A percentile compares a stretch with the other conserved stretches of the same genome.
Conservation (phyloP, 2,329 filamentous ascomycete genomes). For the Cladosporium colombiae region DNA sequence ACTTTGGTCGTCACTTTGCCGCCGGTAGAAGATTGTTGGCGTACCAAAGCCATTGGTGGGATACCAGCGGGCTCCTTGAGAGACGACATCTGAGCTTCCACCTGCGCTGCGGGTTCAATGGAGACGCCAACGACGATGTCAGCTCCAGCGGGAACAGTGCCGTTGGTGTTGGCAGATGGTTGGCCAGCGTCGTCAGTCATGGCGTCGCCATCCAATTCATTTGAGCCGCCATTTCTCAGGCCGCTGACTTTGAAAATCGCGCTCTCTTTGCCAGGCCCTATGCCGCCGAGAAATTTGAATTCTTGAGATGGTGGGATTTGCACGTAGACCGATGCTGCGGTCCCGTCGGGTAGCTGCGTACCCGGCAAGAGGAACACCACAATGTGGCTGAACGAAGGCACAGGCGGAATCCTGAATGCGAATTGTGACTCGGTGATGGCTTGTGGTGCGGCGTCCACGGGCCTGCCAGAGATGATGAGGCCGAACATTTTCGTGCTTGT, state of each 20-base stretch:
- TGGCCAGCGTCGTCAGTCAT: slow-evolving; percentile 45
- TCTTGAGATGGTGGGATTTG: slow-evolving; percentile 62
- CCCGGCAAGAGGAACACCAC: slow-evolving; percentile 87
- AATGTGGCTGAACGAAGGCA: slow-evolving; percentile 67
- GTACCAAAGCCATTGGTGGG: slow-evolving; percentile 39
- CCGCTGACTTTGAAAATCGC: slow-evolving; percentile 79
- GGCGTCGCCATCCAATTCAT: slow-evolving; percentile 53
- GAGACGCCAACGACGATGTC: slow-evolving; percentile 78
- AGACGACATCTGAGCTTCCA: slow-evolving; percentile 67
- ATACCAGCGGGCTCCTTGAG: slow-evolving; percentile 46
- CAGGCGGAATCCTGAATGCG: slow-evolving; percentile 64
- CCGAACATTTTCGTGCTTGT: slow-evolving; percentile 55
- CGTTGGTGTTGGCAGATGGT: slow-evolving; percentile 24
- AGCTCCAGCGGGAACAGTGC: slow-evolving; percentile 29
- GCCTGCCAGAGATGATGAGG: slow-evolving; percentile 61
- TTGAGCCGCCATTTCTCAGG: slow-evolving; percentile 40
- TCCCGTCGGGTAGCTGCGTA: slow-evolving; percentile 68
- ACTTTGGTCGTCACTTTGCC: slow-evolving; percentile 65
- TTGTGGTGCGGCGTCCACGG: slow-evolving; percentile 59
- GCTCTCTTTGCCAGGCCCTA: slow-evolving; percentile 86
- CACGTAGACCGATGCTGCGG: slow-evolving; percentile 88
- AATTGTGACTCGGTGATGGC: slow-evolving; percentile 62
- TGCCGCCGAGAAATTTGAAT: slow-evolving; percentile 84
- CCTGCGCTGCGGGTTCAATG: slow-evolving; percentile 72
- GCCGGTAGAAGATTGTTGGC: slow-evolving; percentile 25